Evolutionary conservation across 306 rosid genomes (phyloP).

Genomic region (Quercus cerris): DNA sequence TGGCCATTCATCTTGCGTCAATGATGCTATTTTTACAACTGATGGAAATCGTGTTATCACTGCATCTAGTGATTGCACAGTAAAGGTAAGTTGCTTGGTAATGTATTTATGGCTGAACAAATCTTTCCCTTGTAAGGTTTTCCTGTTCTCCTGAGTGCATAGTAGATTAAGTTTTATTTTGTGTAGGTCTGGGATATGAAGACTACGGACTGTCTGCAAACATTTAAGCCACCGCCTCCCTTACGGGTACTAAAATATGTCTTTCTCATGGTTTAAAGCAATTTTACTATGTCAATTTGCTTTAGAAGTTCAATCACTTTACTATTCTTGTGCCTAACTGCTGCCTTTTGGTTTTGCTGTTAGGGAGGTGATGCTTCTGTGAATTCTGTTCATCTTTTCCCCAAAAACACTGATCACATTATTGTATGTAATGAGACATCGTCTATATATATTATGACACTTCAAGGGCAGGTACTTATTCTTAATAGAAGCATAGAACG

Average conservation of each 20-base stretch:
- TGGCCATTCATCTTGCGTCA: slow-evolving; percentile 89
- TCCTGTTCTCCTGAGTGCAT: not conserved
- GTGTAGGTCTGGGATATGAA: slow-evolving; percentile 94
- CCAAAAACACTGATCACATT: slow-evolving; percentile 80
- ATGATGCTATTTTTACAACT: slow-evolving; percentile 82
- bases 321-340: slow-evolving; percentile 19
- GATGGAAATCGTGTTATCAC: slow-evolving; percentile 91
- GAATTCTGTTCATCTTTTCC: slow-evolving; percentile 91
- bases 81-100: slow-evolving; percentile 57
- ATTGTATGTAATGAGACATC: slow-evolving; percentile 96
- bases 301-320: not conserved
- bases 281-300: slow-evolving; percentile 5
- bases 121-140: not conserved
- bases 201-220: slow-evolving; percentile 82
- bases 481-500: not conserved
- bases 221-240: slow-evolving; percentile 99
- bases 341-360: slow-evolving; percentile 28
- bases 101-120: not conserved
- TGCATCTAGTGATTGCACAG: slow-evolving; percentile 97
- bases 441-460: slow-evolving; percentile 91
- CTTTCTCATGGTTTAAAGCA: slow-evolving; percentile 6
- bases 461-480: slow-evolving; percentile 92
- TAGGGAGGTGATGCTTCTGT: slow-evolving; percentile 99
- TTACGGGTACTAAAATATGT: slow-evolving; percentile 51
- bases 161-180: slow-evolving; percentile 2